Evolutionary conservation across 371 early-diverging fungal genomes (phyloP).

Genomic region (Lichtheimia corymbifera): DNA sequence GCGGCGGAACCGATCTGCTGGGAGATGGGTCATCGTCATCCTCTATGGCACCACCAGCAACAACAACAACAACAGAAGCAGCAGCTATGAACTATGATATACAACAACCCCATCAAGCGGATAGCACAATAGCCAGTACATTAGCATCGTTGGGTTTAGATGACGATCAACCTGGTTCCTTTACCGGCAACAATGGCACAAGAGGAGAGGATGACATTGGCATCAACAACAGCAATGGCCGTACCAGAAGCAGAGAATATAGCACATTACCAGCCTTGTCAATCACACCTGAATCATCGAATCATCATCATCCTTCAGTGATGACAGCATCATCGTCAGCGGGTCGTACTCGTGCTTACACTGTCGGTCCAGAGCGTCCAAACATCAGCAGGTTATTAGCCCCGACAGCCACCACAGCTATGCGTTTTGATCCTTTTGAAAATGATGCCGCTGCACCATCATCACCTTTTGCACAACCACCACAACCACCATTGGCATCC

Average conservation of each 20-base stretch:
- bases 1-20: too few relatives aligned
- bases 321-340: slow-evolving; percentile 17
- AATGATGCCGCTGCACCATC: slow-evolving; percentile 3
- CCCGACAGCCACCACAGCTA: slow-evolving; percentile 1
- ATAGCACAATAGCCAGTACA: slow-evolving; percentile 58
- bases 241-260: not conserved
- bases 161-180: slow-evolving; percentile 31
- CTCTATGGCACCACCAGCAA: too few relatives aligned
- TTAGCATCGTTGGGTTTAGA: slow-evolving; percentile 73
- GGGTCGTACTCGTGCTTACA: slow-evolving; percentile 62
- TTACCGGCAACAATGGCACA: not conserved
- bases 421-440: slow-evolving; percentile 16
- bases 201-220: not conserved
- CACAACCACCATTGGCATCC: not conserved
- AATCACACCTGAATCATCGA: not conserved
- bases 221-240: slow-evolving; percentile 2
- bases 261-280: slow-evolving; percentile 7
- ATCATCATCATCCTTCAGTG: too few relatives aligned
- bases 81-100: slow-evolving; percentile 20
- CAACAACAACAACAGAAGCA: too few relatives aligned
- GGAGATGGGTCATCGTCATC: too few relatives aligned
- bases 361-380: slow-evolving; percentile 39
- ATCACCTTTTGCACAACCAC: slow-evolving; percentile 11
- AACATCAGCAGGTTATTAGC: slow-evolving; percentile 12
- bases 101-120: slow-evolving; percentile 12